Percentiles rank a stretch among this genome's conserved stretches.
Evolutionary conservation across 2,329 filamentous ascomycete species (phyloP).

Genomic region (Fusarium neocosmosporiellum): DNA sequence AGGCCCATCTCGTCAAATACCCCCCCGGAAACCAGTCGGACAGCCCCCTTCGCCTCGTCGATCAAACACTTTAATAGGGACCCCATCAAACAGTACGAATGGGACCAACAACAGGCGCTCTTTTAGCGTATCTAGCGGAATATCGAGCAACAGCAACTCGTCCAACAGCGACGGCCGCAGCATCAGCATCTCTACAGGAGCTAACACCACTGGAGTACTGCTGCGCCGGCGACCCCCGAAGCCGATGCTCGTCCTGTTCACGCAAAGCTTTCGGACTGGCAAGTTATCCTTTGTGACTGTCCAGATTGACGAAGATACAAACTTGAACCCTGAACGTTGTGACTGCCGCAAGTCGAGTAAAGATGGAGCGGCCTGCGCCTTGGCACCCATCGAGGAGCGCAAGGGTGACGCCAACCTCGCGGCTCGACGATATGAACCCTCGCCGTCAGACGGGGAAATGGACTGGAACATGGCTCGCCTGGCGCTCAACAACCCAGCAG

Average conservation of each 20-base stretch:
- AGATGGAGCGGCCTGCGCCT: constrained; percentile 38
- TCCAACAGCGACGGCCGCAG: constrained; percentile 41
- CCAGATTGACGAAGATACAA: constrained; percentile 47
- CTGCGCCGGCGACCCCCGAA: constrained; percentile 47
- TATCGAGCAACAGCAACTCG: constrained; percentile 41
- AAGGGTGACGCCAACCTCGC: constrained; percentile 41
- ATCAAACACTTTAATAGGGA: constrained; percentile 19
- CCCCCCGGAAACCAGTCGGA: constrained; percentile 32
- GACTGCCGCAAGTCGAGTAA: constrained; percentile 46
- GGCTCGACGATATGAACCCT: constrained; percentile 44
- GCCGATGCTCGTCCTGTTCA: constrained; percentile 51
- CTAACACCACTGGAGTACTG: constrained; percentile 41
- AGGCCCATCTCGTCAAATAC: constrained; percentile 17
- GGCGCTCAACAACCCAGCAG: constrained; percentile 42
- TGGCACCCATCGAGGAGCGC: constrained; percentile 43
- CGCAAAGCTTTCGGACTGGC: constrained; percentile 34
- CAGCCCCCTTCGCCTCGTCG: constrained; percentile 31
- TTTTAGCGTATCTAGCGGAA: constrained; percentile 36
- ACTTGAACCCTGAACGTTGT: constrained; percentile 49
- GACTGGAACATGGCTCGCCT: constrained; percentile 48
- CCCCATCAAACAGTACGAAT: constrained; percentile 14
- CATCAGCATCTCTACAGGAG: constrained; percentile 40
- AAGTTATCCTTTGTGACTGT: constrained; percentile 45
- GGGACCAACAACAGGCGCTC: constrained; percentile 28
- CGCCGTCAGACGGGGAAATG: constrained; percentile 13